phyloP scores from a whole-genome alignment of 83 land plant species.

The Picea abies region DNA sequence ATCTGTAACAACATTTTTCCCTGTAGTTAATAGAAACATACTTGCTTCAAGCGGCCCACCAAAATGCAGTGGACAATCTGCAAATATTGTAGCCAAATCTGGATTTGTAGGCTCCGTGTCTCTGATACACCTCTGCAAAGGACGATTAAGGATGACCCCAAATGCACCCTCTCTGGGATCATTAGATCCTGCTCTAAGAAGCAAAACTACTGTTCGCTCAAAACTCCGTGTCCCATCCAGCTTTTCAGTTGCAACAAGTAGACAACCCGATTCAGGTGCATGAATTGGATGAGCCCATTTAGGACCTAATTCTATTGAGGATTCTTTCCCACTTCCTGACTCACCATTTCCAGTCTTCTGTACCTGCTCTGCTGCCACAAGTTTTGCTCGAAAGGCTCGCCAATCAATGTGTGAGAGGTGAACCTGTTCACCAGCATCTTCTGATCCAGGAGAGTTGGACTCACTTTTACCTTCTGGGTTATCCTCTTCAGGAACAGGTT shows the following conservation, averaged over 20 bases:
- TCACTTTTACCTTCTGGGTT: slow-evolving; percentile 22
- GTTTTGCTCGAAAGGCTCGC: slow-evolving; percentile 64
- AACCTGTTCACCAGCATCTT: background rate
- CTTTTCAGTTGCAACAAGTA: slow-evolving; percentile 90
- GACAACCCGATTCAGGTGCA: slow-evolving; percentile 78
- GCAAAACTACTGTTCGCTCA: slow-evolving; percentile 81
- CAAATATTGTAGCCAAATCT: slow-evolving; percentile 65
- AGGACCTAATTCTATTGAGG: slow-evolving; percentile 27
- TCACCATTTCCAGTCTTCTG: background rate
- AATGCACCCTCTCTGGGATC: slow-evolving; percentile 77
- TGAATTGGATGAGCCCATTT: slow-evolving; percentile 93
- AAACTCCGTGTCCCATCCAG: slow-evolving; percentile 73
- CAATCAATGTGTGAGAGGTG: slow-evolving; percentile 29
- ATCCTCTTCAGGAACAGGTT: slow-evolving; percentile 36
- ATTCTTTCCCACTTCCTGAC: background rate
- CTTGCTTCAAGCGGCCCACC: slow-evolving; percentile 86
- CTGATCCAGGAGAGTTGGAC: background rate
- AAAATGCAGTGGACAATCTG: slow-evolving; percentile 69
- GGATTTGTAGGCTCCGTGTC: slow-evolving; percentile 66
- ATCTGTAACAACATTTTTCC: slow-evolving; percentile 26
- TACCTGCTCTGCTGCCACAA: slow-evolving; percentile 46
- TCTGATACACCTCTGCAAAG: slow-evolving; percentile 65
- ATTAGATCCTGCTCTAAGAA: slow-evolving; percentile 71
- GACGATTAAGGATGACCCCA: slow-evolving; percentile 85
- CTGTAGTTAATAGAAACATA: slow-evolving; percentile 60